Percentiles rank a stretch among this genome's conserved stretches.
These are phyloP conservation scores for Pisolithus marmoratus DNA, from an alignment of 768 basidiomycete genomes.

Conservation along the genomic window DNA sequence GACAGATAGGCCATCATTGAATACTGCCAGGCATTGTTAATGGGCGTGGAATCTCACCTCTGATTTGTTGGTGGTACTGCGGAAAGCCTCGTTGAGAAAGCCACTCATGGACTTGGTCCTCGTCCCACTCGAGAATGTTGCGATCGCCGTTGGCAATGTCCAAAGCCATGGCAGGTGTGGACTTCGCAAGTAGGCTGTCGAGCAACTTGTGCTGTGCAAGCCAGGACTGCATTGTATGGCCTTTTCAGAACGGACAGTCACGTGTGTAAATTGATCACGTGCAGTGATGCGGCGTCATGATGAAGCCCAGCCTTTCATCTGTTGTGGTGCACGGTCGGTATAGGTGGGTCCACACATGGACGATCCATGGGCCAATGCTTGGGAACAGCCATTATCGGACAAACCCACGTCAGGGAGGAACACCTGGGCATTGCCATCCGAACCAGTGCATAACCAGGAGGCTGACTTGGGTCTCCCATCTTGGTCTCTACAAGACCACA, in stretches of 20 bases:
- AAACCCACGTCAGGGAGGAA: neutral
- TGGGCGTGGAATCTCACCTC: conserved; percentile 44
- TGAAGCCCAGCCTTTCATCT: no score
- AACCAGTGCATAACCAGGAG: conserved; percentile 33
- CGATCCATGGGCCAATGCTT: conserved; percentile 72
- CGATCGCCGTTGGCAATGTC: conserved; percentile 26
- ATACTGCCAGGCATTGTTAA: neutral
- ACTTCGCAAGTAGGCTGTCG: neutral
- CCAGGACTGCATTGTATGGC: neutral
- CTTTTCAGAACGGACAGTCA: neutral
- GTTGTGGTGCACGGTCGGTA: no score
- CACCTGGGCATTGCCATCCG: conserved; percentile 4
- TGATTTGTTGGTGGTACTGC: conserved; percentile 79
- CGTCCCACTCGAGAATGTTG: conserved; percentile 61
- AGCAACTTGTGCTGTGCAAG: conserved; percentile 1
- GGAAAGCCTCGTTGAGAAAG: conserved; percentile 71
- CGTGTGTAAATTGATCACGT: neutral
- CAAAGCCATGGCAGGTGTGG: conserved; percentile 16
- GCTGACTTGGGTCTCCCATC: conserved; percentile 53
- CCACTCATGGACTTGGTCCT: conserved; percentile 76
- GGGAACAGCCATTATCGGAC: conserved; percentile 40
- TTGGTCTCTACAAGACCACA: conserved; percentile 43
- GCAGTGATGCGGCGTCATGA: neutral
- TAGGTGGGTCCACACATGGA: conserved; percentile 49
- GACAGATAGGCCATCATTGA: conserved; percentile 4